Conservation (phyloP, 352 stramenopile species). For the Thalassiosira hispida region DNA sequence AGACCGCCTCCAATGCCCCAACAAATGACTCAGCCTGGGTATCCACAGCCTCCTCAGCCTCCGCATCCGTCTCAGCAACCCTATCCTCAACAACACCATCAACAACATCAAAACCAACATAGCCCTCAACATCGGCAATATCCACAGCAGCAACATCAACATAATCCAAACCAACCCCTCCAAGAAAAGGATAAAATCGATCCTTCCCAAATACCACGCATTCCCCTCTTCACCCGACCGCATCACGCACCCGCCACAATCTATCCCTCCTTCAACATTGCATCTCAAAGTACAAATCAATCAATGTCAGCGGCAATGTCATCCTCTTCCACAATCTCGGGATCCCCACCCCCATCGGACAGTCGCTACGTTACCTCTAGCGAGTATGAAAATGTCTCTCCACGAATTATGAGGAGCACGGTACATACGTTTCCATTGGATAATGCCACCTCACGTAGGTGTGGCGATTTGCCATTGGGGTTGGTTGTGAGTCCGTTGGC, state of each 20-base stretch:
- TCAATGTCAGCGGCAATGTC: not conserved
- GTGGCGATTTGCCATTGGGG: slow-evolving; percentile 63
- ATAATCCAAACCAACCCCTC: slow-evolving; percentile 4
- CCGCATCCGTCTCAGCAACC: slow-evolving; percentile 1
- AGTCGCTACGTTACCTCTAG: slow-evolving; percentile 54
- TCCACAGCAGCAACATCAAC: slow-evolving; percentile 17
- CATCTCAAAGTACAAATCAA: slow-evolving; percentile 32
- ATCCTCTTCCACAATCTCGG: not conserved
- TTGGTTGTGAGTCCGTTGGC: slow-evolving; percentile 67
- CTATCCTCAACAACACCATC: slow-evolving; percentile 25
- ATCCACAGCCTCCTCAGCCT: slow-evolving; percentile 1
- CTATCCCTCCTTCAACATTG: slow-evolving; percentile 24
- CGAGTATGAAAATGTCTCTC: slow-evolving; percentile 64
- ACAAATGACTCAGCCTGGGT: slow-evolving; percentile 11
- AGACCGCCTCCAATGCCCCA: not conserved
- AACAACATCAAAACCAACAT: slow-evolving; percentile 23
- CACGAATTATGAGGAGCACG: slow-evolving; percentile 63
- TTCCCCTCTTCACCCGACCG: slow-evolving; percentile 58
- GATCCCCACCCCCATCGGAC: slow-evolving; percentile 52
- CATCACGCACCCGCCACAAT: slow-evolving; percentile 44
- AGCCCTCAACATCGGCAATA: slow-evolving; percentile 3
- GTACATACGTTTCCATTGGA: slow-evolving; percentile 68
- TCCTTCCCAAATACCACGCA: slow-evolving; percentile 55
- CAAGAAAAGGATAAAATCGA: slow-evolving; percentile 56
- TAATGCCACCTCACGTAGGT: slow-evolving; percentile 42